Evolutionary conservation across 805 yeast genomes (phyloP), one percentile per base, ranked within the genome.

Genomic region (Cyberlindnera suaveolens): DNA sequence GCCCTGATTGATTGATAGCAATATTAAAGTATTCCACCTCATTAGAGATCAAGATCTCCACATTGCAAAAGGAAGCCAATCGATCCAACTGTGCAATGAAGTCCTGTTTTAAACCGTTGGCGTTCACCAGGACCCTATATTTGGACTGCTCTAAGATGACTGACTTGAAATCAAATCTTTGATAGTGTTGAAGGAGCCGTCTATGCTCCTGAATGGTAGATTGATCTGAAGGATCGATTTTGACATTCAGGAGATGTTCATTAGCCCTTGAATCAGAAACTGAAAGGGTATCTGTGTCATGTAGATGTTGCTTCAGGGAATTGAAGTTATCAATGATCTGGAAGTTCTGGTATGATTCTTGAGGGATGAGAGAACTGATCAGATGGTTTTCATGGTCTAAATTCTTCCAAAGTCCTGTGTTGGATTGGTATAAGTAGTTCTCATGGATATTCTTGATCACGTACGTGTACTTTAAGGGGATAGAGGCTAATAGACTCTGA

Each of bases 401-500:
- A 2, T 26, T 19, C 0, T 16, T 17, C 59, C 60, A 58, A 5
- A 55, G 41, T 0, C 59, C 61, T 4, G 43, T 43, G 31, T 45
- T 34, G 9, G 62, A 48, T n/a, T 50, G 47, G 39, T 47, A 53
- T 23, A 53, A 31, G 35, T 49, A 50, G 3, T 37, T 16, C 4
- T 34, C n/a, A 5, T 30, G 7, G 32, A n/a, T 16, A 20, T 45
- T 36, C 34, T 43, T 49, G 7, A 54, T 29, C 5, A 53, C 40
- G 33, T 48, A 56, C 1, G 54, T 48, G 43, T 58, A 57, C 34
- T 46, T 48, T 31, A 57, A 42, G 3, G 58, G 56, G 11, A 50
- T 42, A 5, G 48, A 30, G 3, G 50, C 50, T 26, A 43, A 33
- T 15, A 86, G 89, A 96, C 71, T 86, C 17, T 68, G 80, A 3